Evolutionary conservation across 371 early-diverging fungal species (phyloP), one percentile per base, ranked within the genome.

Genomic region (Lichtheimia hyalospora): DNA sequence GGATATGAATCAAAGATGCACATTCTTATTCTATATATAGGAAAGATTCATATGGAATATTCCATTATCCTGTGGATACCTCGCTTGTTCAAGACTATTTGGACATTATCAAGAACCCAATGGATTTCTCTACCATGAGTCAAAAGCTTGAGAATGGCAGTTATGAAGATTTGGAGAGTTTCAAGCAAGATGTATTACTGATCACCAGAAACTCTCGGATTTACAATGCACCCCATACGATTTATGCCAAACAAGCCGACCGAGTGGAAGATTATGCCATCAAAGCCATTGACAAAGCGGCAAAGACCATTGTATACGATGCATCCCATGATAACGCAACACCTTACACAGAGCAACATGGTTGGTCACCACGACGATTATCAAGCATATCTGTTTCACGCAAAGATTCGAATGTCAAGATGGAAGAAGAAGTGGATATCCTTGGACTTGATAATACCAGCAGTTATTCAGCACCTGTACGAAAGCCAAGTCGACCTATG

Each of bases 41-140:
- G 53, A 60, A 68, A 23, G 86, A 89, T 67, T 74, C 74, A 0
- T 91, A 92, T 69, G 90, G 91, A 0, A 84, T 92, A 52, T 95
- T 95, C 62, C 63, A 89, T 15, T 85, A 89, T 34, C 93, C 94
- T 21, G 95, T 95, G n/a, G 89, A 94, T 67, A 82, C 85, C 14
- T 66, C 63, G 0, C 52, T 86, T 8, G 92, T 95, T 7, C 80
- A 87, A 2, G 93, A 92, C 61, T 95, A 95, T 68, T 61, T 88
- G 20, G 73, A 81, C 4, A 81, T 94, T 5, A 90, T 90, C 55
- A 84, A 82, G 51, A 66, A 75, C 2, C 90, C 90, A 0, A 90
- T 90, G 90, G 90, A 89, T 52, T 79, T 90, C 43, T 75, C 77
- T 0, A 89, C 89, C 0, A 87, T 90, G 84, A 70, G 83, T 13